Evolutionary conservation across 2,329 filamentous ascomycete species (phyloP).

Genomic region (Fusarium sulawesiense): DNA sequence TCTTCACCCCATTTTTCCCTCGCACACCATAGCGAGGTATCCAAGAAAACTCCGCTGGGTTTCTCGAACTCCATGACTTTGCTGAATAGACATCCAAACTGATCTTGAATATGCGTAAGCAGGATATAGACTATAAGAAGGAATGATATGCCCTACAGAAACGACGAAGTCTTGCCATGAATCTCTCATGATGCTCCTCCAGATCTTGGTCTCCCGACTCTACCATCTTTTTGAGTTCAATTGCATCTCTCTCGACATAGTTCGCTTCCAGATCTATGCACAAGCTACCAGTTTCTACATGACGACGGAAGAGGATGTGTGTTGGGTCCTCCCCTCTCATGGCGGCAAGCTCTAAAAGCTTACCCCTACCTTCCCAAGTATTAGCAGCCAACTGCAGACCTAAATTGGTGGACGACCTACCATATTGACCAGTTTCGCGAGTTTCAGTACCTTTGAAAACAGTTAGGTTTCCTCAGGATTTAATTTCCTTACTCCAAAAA

Average conservation of each 20-base stretch:
- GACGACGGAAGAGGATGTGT: conserved; percentile 20
- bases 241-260: conserved; percentile 6
- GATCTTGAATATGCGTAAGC: conserved; percentile 11
- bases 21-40: background rate
- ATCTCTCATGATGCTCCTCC: conserved; percentile 7
- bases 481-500: background rate
- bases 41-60: conserved; percentile 2
- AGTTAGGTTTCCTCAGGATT: background rate
- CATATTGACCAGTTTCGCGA: background rate
- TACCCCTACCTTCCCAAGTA: conserved; percentile 7
- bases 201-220: conserved; percentile 1
- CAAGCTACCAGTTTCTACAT: background rate
- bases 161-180: conserved; percentile 9
- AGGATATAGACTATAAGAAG: background rate
- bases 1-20: conserved; percentile 3
- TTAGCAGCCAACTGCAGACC: conserved; percentile 6
- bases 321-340: conserved; percentile 8
- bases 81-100: conserved; percentile 6
- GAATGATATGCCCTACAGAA: conserved; percentile 4
- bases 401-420: background rate
- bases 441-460: background rate
- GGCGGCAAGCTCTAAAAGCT: conserved; percentile 7
- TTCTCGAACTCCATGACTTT: conserved; percentile 7
- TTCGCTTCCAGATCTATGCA: conserved; percentile 18
- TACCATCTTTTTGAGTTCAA: conserved; percentile 9